A percentile compares a stretch with the other conserved stretches of the same genome.
Evolutionary conservation across 371 early-diverging fungal genomes (phyloP).

Genomic region (Syncephalastrum sp.): DNA sequence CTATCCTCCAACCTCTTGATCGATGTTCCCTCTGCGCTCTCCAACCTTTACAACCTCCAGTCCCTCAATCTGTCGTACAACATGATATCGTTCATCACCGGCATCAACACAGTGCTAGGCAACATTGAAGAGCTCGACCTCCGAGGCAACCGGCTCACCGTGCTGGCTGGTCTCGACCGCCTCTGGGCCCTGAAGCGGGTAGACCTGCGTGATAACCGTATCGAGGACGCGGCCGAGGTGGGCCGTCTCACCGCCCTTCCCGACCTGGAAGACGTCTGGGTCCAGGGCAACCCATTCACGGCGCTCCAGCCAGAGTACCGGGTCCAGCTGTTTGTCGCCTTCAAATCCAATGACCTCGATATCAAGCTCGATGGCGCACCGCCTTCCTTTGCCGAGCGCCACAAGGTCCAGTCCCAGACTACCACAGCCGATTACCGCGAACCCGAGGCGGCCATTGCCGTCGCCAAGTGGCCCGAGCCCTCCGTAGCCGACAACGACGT

Average conservation of each 20-base stretch:
- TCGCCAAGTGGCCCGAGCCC: neutral
- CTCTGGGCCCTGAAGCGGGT: constrained; percentile 71
- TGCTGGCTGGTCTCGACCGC: constrained; percentile 65
- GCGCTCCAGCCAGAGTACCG: constrained; percentile 55
- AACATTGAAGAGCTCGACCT: constrained; percentile 63
- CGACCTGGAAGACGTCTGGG: constrained; percentile 59
- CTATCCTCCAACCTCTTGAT: constrained; percentile 64
- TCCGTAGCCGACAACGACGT: neutral
- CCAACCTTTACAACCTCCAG: constrained; percentile 55
- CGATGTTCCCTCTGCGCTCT: constrained; percentile 58
- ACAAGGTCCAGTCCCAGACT: constrained; percentile 22
- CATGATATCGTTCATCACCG: constrained; percentile 59
- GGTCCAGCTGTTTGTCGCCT: constrained; percentile 52
- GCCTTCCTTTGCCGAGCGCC: constrained; percentile 53
- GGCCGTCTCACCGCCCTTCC: constrained; percentile 57
- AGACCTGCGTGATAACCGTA: constrained; percentile 66
- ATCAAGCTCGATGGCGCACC: constrained; percentile 57
- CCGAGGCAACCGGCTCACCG: constrained; percentile 64
- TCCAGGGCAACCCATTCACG: constrained; percentile 64
- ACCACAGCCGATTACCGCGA: constrained; percentile 11
- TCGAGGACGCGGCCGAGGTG: constrained; percentile 60
- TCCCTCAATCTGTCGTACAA: constrained; percentile 66
- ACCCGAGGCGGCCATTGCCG: constrained; percentile 20
- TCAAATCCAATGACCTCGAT: constrained; percentile 47
- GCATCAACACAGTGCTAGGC: constrained; percentile 67